Conservation (phyloP, 2,329 filamentous ascomycete species). For the Ophiostoma ulmi region DNA sequence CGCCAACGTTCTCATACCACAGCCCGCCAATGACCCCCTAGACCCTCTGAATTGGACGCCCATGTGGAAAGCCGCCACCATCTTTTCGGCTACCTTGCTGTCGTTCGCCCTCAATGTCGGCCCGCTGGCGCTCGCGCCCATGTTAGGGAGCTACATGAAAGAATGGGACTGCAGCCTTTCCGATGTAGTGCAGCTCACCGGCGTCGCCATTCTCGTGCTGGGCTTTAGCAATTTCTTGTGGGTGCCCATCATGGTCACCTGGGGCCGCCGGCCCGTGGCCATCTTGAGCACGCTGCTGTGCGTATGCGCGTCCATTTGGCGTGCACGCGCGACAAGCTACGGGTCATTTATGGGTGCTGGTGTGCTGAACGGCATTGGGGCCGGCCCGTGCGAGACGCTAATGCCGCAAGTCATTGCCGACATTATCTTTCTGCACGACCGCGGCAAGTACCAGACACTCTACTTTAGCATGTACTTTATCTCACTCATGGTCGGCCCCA, state of each 20-base stretch:
- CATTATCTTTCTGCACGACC: slow-evolving; percentile 59
- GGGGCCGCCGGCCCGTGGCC: slow-evolving; percentile 45
- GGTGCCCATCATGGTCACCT: slow-evolving; percentile 44
- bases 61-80: not conserved
- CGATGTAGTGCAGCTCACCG: slow-evolving; percentile 47
- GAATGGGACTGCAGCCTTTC: slow-evolving; percentile 50
- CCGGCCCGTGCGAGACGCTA: slow-evolving; percentile 57
- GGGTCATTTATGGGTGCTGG: slow-evolving; percentile 58
- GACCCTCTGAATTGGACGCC: not conserved
- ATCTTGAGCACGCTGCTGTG: slow-evolving; percentile 43
- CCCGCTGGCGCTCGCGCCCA: slow-evolving; percentile 42
- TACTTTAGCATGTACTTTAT: slow-evolving; percentile 61
- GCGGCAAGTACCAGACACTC: slow-evolving; percentile 49
- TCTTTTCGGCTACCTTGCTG: not conserved
- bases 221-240: slow-evolving; percentile 50
- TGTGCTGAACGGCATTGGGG: slow-evolving; percentile 57
- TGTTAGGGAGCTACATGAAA: slow-evolving; percentile 55
- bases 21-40: not conserved
- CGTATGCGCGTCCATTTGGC: slow-evolving; percentile 43
- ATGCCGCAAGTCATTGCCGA: slow-evolving; percentile 61
- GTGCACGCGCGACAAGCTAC: slow-evolving; percentile 38
- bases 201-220: slow-evolving; percentile 45
- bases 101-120: slow-evolving; percentile 9
- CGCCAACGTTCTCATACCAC: not conserved
- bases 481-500: slow-evolving; percentile 46